Conservation (phyloP, 768 basidiomycete genomes). For the Tricholoma matsutake region DNA sequence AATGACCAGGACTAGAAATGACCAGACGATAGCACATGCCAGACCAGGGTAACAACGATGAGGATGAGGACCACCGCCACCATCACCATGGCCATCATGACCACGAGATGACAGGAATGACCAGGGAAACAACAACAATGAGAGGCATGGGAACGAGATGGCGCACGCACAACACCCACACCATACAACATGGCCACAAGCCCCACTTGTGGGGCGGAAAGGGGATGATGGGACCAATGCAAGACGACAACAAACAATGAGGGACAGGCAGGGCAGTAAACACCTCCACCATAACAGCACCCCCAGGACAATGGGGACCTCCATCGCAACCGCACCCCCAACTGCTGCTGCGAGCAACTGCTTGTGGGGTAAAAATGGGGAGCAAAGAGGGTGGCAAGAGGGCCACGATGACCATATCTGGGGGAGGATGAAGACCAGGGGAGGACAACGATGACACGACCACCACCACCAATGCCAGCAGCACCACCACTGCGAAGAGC, state of each 20-base stretch:
- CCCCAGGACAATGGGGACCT: background rate
- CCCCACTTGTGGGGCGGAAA: no score
- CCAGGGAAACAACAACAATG: background rate
- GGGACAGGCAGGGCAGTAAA: background rate
- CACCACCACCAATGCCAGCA: background rate
- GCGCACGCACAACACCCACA: background rate
- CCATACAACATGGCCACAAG: background rate
- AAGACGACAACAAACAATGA: background rate
- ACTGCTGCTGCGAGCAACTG: no score
- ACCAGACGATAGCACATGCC: no score
- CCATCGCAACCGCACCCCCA: background rate
- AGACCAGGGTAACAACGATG: background rate
- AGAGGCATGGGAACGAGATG: background rate
- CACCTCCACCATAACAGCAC: no score
- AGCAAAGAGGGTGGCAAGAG: no score
- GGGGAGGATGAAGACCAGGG: background rate
- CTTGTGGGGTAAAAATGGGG: no score
- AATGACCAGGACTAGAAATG: no score
- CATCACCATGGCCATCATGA: background rate
- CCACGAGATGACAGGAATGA: background rate
- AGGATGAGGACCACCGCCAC: background rate
- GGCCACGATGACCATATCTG: no score
- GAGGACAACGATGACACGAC: background rate
- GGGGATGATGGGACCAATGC: background rate
- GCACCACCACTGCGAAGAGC: no score